Evolutionary conservation across 345 rosid species (phyloP), one percentile per base, ranked within the genome.

Genomic region (Eucalyptus grandis): DNA sequence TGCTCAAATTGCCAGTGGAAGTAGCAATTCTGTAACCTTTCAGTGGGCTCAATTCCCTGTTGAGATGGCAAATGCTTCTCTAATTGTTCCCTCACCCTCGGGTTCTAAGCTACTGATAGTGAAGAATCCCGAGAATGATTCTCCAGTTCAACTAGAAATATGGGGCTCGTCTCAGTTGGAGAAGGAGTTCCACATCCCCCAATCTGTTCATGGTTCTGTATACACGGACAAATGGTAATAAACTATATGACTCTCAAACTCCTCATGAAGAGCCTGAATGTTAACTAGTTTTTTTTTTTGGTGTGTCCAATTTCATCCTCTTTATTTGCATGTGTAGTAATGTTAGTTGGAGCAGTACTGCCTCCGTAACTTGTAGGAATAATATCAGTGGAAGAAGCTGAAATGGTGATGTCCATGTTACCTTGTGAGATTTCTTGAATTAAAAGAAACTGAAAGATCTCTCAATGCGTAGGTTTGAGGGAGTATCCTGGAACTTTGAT

Each of bases 11-110:
- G 91, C 91, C 5, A 93, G 93, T 43, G 95, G 90, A 65, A 92
- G 89, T 91, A 85, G 87, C 51, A 89, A 92, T 88, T 90, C 94
- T 60, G 90, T 93, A 21, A 91, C 90, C 87, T 93, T 98, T 89
- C 93, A 93, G 58, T 97, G 99, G 99, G 91, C 96, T 21, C 95
- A 97, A 13, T 98, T 98, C 93, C 99, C 99, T 60, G 86, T 96
- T 11, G 99, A 98, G 95, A 93, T 96, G 97, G 90, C 94, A 14
- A 97, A 95, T 72, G 97, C 94, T 54, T 93, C 99, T 11, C 90
- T 94, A 72, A 90, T 95, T 67, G 91, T 93, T 89, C 99, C 99
- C 30, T 98, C 99, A 24, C 98, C 98, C 16, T 97, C 98, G 47
- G 99, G 99, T 58, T 90, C 94, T 60, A 97, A 95, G 94, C 96